Evolutionary conservation across 495 filamentous ascomycete species (phyloP).

Genomic region (Penicillium coffeae): DNA sequence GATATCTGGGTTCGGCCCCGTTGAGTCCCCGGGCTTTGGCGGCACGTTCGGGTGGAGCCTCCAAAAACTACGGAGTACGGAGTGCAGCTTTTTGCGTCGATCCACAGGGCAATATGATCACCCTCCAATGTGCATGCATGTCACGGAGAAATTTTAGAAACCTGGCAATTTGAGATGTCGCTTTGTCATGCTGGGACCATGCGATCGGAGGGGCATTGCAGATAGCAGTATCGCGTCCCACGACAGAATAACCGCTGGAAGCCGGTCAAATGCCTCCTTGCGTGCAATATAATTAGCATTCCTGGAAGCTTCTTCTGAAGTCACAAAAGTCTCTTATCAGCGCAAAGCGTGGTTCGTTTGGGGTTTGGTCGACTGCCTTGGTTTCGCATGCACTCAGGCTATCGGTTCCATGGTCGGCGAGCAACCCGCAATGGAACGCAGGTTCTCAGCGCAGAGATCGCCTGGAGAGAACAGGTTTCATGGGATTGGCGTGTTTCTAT

Average conservation of each 20-base stretch:
- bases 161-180: too few species aligned
- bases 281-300: too few species aligned
- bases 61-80: conserved; percentile 13
- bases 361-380: too few species aligned
- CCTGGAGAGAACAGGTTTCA: too few species aligned
- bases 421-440: neutral
- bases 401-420: neutral
- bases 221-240: too few species aligned
- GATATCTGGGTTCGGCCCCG: conserved; percentile 5
- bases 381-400: neutral
- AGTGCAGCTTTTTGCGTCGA: conserved; percentile 21
- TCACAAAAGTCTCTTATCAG: too few species aligned
- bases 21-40: conserved; percentile 16
- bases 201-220: too few species aligned
- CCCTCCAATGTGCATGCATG: conserved; percentile 20
- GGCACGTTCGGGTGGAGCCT: conserved; percentile 16
- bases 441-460: neutral
- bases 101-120: conserved; percentile 15
- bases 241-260: too few species aligned
- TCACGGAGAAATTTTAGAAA: conserved; percentile 22
- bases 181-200: too few species aligned
- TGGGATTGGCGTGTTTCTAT: neutral
- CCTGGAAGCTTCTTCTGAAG: too few species aligned
- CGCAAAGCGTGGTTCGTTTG: too few species aligned
- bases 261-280: too few species aligned